Percentiles rank a stretch among this genome's conserved stretches.
Evolutionary conservation across 768 basidiomycete genomes (phyloP).

Genomic region (Lyophyllum semitale): DNA sequence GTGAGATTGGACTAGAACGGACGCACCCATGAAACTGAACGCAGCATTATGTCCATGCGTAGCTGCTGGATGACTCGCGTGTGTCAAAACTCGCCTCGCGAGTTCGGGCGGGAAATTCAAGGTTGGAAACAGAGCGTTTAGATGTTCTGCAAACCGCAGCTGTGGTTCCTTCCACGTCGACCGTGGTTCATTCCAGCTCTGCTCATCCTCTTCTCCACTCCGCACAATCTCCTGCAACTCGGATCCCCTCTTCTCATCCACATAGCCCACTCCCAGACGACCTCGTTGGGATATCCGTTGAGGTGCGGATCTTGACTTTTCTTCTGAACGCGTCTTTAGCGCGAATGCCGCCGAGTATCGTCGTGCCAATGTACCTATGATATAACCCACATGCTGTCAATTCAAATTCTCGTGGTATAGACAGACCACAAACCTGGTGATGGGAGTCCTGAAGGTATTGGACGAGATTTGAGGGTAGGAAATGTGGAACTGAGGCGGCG

Average conservation of each 20-base stretch:
- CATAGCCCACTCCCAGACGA: constrained; percentile 3
- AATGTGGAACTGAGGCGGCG: constrained; percentile 27
- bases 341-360: constrained; percentile 29
- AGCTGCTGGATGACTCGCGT: constrained; percentile 72
- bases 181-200: constrained; percentile 11
- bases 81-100: constrained; percentile 74
- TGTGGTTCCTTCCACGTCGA: constrained; percentile 19
- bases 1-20: background rate
- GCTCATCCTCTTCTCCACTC: constrained; percentile 2
- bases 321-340: constrained; percentile 23
- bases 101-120: constrained; percentile 73
- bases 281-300: constrained; percentile 13
- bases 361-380: constrained; percentile 19
- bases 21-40: constrained; percentile 71
- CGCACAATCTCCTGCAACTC: background rate
- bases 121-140: constrained; percentile 63
- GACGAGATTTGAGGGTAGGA: constrained; percentile 12
- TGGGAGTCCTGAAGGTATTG: constrained; percentile 13
- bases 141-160: constrained; percentile 48
- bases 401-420: background rate
- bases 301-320: constrained; percentile 14
- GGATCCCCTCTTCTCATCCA: constrained; percentile 5
- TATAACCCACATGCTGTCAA: constrained; percentile 5
- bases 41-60: constrained; percentile 72
- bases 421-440: constrained; percentile 14